Base-by-base conservation (phyloP, 768 basidiomycete species). In the Mycena crocata region DNA sequence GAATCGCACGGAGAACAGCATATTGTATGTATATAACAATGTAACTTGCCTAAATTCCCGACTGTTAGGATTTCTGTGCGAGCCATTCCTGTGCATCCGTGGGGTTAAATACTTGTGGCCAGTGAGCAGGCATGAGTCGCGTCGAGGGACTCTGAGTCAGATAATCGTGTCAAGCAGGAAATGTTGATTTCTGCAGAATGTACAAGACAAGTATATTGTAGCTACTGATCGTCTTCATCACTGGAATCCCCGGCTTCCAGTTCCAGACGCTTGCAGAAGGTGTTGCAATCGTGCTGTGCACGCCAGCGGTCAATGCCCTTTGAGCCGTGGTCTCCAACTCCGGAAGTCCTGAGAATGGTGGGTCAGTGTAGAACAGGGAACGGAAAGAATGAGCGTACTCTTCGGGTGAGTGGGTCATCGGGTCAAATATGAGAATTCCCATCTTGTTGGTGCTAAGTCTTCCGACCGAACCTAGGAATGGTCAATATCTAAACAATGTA, bases 281-380 rank as follows among this genome's bases (percentile, higher is more conserved):
- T 7, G 7, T 61, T 61, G 59, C 59, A 61, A n/a, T 61, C 49
- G n/a, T 61, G 59, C 28, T 61, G 59, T 7, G 50, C 48, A 2
- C 59, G 59, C 59, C 49, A 61, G 31, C n/a, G 50, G 9, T 50
- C 59, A 31, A 61, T 61, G 12, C 59, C 59, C 32, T 61, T 61
- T 0, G n/a, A 24, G 6, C 37, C 59, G 13, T 50, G 21, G 39
- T 50, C 59, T 15, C 59, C 59, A 42, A 51, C 49, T 26, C 59
- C 59, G 8, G 59, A 61, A 12, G 50, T 49, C 14, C 48, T 61
- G 28, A 3, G 42, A 42, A 51, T 12, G 2, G 30, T 24, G 23
- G 28, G 30, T 7, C 10, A 6, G 17, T 46, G 14, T 24, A 30
- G 2, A 30, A 13, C 26, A 30, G 46, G 9, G 2, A 6, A 48